Conservation (phyloP, 176 grass and related monocot species). For the Avena sativa region DNA sequence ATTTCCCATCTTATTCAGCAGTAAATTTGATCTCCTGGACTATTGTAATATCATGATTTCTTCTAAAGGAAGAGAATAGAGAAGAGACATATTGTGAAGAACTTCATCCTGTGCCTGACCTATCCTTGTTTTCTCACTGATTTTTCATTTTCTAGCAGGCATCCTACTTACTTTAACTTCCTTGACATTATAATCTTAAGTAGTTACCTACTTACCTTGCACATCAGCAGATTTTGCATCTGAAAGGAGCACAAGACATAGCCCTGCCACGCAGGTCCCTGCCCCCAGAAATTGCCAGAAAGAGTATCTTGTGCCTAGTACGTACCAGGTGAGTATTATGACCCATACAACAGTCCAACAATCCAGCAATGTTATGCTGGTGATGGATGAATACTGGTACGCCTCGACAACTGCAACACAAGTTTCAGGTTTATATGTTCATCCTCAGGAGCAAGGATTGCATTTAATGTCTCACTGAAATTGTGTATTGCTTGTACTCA, state of each 20-base stretch:
- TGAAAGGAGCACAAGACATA: constrained; percentile 70
- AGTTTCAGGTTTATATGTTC: constrained; percentile 3
- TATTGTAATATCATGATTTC: constrained; percentile 15
- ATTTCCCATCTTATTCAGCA: constrained; percentile 10
- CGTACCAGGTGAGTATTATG: constrained; percentile 69
- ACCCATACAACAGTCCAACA: constrained; percentile 83
- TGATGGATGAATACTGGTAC: constrained; percentile 80
- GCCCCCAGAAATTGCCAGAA: constrained; percentile 64
- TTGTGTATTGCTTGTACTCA: constrained; percentile 37
- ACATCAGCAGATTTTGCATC: constrained; percentile 43
- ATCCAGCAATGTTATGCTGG: constrained; percentile 72
- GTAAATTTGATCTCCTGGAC: constrained; percentile 2
- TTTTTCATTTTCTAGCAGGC: neutral
- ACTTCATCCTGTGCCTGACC: neutral
- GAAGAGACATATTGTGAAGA: neutral
- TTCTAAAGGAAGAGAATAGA: too few species aligned
- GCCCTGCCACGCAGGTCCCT: constrained; percentile 60
- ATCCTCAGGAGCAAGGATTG: neutral
- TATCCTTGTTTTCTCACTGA: neutral
- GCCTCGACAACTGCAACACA: constrained; percentile 63
- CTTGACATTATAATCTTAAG: neutral
- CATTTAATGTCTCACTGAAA: constrained; percentile 7
- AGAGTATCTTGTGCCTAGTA: constrained; percentile 68
- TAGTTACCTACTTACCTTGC: constrained; percentile 37
- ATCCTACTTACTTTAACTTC: constrained; percentile 12